Percentiles rank a stretch among this genome's conserved stretches.
Evolutionary conservation across 495 filamentous ascomycete species (phyloP).

Genomic region (Poronia punctata): DNA sequence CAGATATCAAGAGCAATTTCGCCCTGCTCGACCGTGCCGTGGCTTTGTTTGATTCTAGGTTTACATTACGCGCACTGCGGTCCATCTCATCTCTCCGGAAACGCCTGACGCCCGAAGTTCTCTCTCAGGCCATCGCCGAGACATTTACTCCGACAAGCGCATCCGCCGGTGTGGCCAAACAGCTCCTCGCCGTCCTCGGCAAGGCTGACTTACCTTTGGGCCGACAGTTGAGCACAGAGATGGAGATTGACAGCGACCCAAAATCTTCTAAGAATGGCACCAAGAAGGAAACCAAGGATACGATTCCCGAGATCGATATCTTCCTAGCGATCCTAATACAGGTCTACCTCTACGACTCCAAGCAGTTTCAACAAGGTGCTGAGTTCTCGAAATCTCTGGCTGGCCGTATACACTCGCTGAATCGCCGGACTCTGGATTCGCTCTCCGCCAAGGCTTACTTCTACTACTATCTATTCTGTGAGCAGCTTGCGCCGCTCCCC

Average conservation of each 20-base stretch:
- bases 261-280: slow-evolving; percentile 41
- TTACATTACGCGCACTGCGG: slow-evolving; percentile 84
- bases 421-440: slow-evolving; percentile 89
- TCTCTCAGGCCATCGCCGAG: slow-evolving; percentile 72
- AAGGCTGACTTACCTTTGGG: slow-evolving; percentile 55
- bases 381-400: slow-evolving; percentile 76
- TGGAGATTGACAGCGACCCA: slow-evolving; percentile 69
- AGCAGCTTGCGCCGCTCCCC: slow-evolving; percentile 77
- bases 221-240: slow-evolving; percentile 49
- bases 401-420: slow-evolving; percentile 76
- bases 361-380: slow-evolving; percentile 68
- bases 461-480: slow-evolving; percentile 91
- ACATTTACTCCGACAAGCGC: slow-evolving; percentile 54
- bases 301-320: slow-evolving; percentile 83
- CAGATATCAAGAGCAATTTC: slow-evolving; percentile 94
- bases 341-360: slow-evolving; percentile 81
- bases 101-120: slow-evolving; percentile 71
- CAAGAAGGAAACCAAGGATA: slow-evolving; percentile 61
- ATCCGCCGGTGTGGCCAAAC: slow-evolving; percentile 57
- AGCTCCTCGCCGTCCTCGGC: slow-evolving; percentile 61
- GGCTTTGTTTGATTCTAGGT: slow-evolving; percentile 86
- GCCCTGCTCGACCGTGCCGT: slow-evolving; percentile 86
- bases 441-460: slow-evolving; percentile 95
- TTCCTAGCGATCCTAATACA: slow-evolving; percentile 86
- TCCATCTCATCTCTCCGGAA: slow-evolving; percentile 95